phyloP scores from a whole-genome alignment of 371 early-diverging fungal species.

The Apophysomyces ossiformis region DNA sequence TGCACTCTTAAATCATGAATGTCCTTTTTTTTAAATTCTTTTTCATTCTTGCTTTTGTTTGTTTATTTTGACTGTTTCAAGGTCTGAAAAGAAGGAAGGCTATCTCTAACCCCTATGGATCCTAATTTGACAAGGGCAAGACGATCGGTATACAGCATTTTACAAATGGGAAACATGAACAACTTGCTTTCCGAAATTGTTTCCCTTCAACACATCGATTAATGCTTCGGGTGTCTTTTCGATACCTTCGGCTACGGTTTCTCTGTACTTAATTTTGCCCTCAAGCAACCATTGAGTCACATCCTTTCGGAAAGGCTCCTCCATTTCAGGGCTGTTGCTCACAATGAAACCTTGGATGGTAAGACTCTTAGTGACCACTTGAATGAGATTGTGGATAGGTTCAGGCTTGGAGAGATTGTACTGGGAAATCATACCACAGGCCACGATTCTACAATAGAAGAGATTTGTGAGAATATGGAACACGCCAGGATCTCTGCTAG shows the following conservation, averaged over 20 bases:
- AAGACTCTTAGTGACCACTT: constrained; percentile 49
- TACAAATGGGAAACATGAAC: constrained; percentile 62
- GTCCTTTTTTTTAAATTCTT: neutral
- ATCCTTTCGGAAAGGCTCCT: constrained; percentile 61
- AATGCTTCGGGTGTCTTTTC: constrained; percentile 82
- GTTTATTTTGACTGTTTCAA: neutral
- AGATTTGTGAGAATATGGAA: neutral
- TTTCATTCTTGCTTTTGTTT: neutral
- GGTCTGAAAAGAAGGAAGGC: no score
- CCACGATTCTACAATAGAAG: constrained; percentile 47
- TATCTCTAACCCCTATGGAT: no score
- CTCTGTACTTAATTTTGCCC: constrained; percentile 70
- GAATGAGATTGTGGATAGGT: constrained; percentile 40
- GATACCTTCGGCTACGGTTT: constrained; percentile 75
- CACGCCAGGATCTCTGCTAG: neutral
- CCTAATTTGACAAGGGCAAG: no score
- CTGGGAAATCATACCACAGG: constrained; percentile 75
- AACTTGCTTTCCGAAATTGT: constrained; percentile 87
- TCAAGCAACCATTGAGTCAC: constrained; percentile 67
- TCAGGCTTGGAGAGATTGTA: constrained; percentile 56
- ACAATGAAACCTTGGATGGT: constrained; percentile 71
- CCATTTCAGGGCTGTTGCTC: constrained; percentile 55
- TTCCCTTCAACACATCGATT: constrained; percentile 75
- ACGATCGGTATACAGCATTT: neutral
- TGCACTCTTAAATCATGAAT: neutral